phyloP scores from a whole-genome alignment of 176 grass and related monocot genomes.

The Bonia amplexicaulis region DNA sequence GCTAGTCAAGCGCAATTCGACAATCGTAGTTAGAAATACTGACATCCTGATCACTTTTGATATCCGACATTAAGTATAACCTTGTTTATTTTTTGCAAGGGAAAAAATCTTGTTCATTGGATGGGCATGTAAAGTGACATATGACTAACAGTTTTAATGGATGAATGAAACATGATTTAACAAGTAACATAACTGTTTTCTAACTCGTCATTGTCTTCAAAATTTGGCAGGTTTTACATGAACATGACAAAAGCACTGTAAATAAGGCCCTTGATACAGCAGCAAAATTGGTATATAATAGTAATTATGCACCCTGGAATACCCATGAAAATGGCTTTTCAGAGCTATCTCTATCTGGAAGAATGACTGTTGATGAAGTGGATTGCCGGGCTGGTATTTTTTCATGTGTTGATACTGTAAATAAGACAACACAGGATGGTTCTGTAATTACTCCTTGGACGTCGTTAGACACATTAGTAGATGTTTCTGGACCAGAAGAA shows the following conservation, averaged over 20 bases:
- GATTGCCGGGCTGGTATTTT: background rate
- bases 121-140: background rate
- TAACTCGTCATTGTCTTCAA: conserved; percentile 1
- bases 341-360: conserved; percentile 26
- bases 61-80: background rate
- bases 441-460: conserved; percentile 23
- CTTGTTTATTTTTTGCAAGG: background rate
- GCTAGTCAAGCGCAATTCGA: background rate
- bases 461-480: conserved; percentile 4
- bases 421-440: conserved; percentile 14
- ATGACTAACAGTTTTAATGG: background rate
- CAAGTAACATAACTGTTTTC: background rate
- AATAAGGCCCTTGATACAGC: background rate
- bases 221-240: conserved; percentile 38
- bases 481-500: conserved; percentile 16
- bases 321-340: conserved; percentile 15
- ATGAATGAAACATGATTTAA: background rate
- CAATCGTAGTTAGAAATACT: background rate
- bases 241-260: conserved; percentile 5
- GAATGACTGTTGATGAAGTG: conserved; percentile 15
- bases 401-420: background rate
- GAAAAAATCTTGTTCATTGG: background rate
- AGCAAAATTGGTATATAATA: conserved; percentile 12
- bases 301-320: background rate
- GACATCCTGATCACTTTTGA: background rate